phyloP scores from a whole-genome alignment of 768 basidiomycete genomes.

The Xerocomus spinulosus region DNA sequence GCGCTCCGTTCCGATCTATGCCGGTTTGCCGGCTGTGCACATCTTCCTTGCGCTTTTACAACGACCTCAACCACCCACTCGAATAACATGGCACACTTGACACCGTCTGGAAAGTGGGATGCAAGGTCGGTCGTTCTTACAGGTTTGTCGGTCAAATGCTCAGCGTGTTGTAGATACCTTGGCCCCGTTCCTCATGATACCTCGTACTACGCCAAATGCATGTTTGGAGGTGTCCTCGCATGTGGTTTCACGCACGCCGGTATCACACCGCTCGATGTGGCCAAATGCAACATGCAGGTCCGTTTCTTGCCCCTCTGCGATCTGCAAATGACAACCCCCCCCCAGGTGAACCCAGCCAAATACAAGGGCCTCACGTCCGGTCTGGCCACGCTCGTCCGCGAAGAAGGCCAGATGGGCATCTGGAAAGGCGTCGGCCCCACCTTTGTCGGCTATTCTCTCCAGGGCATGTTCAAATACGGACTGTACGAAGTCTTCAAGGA shows the following conservation, averaged over 20 bases:
- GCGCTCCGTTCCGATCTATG: constrained; percentile 9
- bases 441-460: constrained; percentile 87
- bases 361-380: constrained; percentile 63
- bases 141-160: too few relatives aligned
- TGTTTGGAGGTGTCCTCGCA: constrained; percentile 83
- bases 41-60: not conserved
- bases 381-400: constrained; percentile 62
- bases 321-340: not conserved
- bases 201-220: constrained; percentile 78
- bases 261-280: constrained; percentile 83
- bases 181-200: constrained; percentile 75
- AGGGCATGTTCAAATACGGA: constrained; percentile 98
- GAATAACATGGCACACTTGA: constrained; percentile 46
- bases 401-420: constrained; percentile 82
- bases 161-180: constrained; percentile 40
- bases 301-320: constrained; percentile 11
- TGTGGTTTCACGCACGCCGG: constrained; percentile 87
- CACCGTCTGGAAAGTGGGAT: constrained; percentile 64
- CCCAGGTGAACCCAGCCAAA: constrained; percentile 70
- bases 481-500: constrained; percentile 98
- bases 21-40: not conserved
- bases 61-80: too few relatives aligned
- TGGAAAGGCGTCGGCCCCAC: constrained; percentile 96
- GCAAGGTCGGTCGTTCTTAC: constrained; percentile 45
- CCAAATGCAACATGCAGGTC: constrained; percentile 92